Evolutionary conservation across 495 filamentous ascomycete genomes (phyloP).

Genomic region (Annulohypoxylon stygium): DNA sequence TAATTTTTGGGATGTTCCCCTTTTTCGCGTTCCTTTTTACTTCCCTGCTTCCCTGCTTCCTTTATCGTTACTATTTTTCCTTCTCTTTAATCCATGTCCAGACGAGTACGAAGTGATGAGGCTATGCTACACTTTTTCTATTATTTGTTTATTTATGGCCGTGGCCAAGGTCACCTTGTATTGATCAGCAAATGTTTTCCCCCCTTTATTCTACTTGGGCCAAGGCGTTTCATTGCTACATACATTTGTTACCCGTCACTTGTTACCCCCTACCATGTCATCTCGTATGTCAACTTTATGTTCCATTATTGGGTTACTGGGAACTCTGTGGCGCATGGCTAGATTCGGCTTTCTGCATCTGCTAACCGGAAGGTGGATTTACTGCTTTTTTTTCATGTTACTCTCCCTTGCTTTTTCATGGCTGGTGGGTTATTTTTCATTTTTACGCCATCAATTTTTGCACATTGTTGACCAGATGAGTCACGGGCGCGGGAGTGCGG

Average conservation of each 20-base stretch:
- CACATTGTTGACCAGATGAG: not conserved
- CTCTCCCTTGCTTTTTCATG: not conserved
- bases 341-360: constrained; percentile 19
- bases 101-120: constrained; percentile 30
- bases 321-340: constrained; percentile 18
- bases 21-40: not conserved
- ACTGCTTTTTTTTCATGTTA: constrained; percentile 1
- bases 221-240: constrained; percentile 21
- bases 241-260: not conserved
- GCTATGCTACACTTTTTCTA: constrained; percentile 37
- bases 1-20: constrained; percentile 14
- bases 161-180: not conserved
- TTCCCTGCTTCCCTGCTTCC: not conserved
- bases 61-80: not conserved
- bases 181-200: not conserved
- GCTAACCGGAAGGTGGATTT: constrained; percentile 1
- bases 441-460: not conserved
- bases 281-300: constrained; percentile 19
- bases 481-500: constrained; percentile 6
- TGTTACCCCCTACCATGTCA: constrained; percentile 6
- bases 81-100: not conserved
- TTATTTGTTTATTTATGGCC: constrained; percentile 14
- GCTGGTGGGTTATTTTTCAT: not conserved
- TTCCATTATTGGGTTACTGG: not conserved
- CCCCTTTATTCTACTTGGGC: not conserved